Percentiles rank a stretch among this genome's conserved stretches.
phyloP scores from a whole-genome alignment of 2,329 filamentous ascomycete species.

The Diaporthe sp. region DNA sequence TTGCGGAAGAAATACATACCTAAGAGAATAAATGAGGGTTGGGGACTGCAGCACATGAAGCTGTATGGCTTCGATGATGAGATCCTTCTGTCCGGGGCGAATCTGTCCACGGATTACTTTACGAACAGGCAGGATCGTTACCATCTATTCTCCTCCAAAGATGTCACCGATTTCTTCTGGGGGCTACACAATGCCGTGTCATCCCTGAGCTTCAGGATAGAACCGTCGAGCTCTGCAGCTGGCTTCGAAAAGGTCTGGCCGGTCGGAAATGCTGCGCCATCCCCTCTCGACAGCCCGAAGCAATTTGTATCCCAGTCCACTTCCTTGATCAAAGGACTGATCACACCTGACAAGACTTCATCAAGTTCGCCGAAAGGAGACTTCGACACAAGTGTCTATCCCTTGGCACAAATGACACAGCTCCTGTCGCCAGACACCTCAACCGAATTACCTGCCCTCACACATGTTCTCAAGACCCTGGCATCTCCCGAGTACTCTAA shows the following conservation, averaged over 20 bases:
- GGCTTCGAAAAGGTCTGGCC: constrained; percentile 81
- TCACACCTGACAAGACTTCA: constrained; percentile 60
- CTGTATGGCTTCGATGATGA: constrained; percentile 96
- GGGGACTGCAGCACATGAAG: constrained; percentile 99
- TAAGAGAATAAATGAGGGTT: constrained; percentile 94
- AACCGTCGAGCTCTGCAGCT: constrained; percentile 66
- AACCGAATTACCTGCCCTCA: constrained; percentile 88
- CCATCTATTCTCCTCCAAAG: constrained; percentile 84
- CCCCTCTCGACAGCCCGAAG: constrained; percentile 76
- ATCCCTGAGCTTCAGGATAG: constrained; percentile 83
- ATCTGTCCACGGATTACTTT: constrained; percentile 94
- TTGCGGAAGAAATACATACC: constrained; percentile 86
- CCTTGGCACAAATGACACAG: constrained; percentile 88
- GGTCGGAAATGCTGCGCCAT: constrained; percentile 75
- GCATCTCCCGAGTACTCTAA: constrained; percentile 70
- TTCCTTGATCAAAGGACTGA: constrained; percentile 71
- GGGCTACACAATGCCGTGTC: constrained; percentile 81
- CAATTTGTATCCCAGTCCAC: constrained; percentile 78
- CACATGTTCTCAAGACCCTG: constrained; percentile 76
- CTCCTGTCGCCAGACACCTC: constrained; percentile 83
- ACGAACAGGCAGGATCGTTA: constrained; percentile 96
- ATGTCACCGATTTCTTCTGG: constrained; percentile 85
- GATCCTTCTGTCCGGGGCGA: constrained; percentile 93
- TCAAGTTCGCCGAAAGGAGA: constrained; percentile 20
- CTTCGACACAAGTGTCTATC: constrained; percentile 81